Base-by-base conservation (phyloP, 2,329 filamentous ascomycete genomes). In the Ramularia endophylla region DNA sequence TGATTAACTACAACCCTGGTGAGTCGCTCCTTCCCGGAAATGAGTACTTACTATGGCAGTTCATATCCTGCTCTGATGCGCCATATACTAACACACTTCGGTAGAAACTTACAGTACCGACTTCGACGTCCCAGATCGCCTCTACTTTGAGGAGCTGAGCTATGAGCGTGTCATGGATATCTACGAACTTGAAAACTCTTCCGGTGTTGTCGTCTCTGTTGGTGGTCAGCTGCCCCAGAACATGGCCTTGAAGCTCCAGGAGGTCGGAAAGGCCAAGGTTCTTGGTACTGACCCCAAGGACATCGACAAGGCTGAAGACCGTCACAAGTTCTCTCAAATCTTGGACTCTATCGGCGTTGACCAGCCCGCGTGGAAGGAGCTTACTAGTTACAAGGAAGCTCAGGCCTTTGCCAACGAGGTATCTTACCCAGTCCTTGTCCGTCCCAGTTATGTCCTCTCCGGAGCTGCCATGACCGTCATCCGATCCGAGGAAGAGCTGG, bases 141-240 rank as follows among this genome's bases (percentile, higher is more conserved):
- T 98, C 4, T 98, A 97, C 69, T 98, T 98, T 52, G 92, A 97
- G 57, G 92, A 98, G 67, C 70, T 97, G 40, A 92, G 84, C 66
- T 97, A 95, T 63, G 92, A 97, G 71, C 83, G 90, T 61, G 90
- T 97, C 8, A 94, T 97, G 87, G 92, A 98, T 65, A 97, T 97
- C 38, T 58, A 57, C 45, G 92, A 97, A 66, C 77, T 97, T 12
- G 92, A 97, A 67, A 72, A 73, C 44, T 82, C 89, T 5, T 80
- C 74, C 40, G 90, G 89, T 55, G 87, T 97, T 18, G 89, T 97
- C 3, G 90, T 97, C 6, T 95, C 88, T 44, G 88, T 97, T 8
- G 92, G 92, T 60, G 92, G 92, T 31, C 92, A 98, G 68, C 78
- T 97, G 46, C 89, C 92, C 2, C 92, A 98, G 69, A 97, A 97